Evolutionary conservation across 495 filamentous ascomycete genomes (phyloP).

Genomic region (Penicillium crystallinum): DNA sequence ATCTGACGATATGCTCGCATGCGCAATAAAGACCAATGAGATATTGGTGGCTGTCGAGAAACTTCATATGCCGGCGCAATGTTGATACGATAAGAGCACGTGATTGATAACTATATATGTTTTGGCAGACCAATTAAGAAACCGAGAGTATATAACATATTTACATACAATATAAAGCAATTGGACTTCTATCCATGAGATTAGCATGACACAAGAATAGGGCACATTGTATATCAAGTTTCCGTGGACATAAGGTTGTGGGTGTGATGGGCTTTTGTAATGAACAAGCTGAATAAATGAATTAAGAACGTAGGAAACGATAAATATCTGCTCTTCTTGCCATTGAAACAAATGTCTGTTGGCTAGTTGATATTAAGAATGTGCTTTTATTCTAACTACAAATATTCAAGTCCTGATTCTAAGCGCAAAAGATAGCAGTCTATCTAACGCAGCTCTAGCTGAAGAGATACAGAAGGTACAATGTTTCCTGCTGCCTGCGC

Average conservation of each 20-base stretch:
- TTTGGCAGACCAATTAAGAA: background rate
- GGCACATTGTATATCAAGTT: no score
- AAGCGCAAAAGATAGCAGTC: background rate
- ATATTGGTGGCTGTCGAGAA: background rate
- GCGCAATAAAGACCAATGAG: slow-evolving; percentile 15
- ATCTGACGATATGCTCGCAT: slow-evolving; percentile 29
- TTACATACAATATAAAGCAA: background rate
- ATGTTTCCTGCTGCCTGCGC: background rate
- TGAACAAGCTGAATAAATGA: no score
- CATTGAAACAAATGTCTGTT: no score
- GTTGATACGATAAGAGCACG: background rate
- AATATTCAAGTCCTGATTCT: background rate
- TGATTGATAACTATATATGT: background rate
- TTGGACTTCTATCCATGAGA: no score
- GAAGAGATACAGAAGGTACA: background rate
- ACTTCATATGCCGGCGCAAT: background rate
- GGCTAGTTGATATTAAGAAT: background rate
- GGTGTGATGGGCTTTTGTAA: no score
- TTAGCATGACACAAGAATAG: no score
- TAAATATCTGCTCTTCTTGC: no score
- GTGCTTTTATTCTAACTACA: background rate
- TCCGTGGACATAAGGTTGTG: no score
- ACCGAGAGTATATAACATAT: background rate
- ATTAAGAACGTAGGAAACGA: no score
- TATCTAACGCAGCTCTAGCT: background rate